Evolutionary conservation across 192 early-diverging fungal species (phyloP), one percentile per base, ranked within the genome.

Genomic region (Backusella mclennaniae): DNA sequence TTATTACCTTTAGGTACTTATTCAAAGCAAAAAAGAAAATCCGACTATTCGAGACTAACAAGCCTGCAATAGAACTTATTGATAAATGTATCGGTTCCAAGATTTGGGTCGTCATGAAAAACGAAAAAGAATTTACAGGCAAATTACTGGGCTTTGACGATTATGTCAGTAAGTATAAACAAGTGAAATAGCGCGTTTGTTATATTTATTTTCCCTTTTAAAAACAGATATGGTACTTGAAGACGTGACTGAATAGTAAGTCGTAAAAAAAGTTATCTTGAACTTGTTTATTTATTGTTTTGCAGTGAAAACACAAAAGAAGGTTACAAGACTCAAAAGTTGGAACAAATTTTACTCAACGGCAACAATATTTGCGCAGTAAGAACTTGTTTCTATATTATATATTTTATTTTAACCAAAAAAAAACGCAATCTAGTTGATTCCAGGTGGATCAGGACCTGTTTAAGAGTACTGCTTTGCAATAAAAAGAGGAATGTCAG

Each of bases 341-440:
- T 96, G 56, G 90, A 95, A 35, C 94, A 97, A 78, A 96, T 99
- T 46, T 87, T 99, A 42, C 88, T 99, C 39, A 99, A 99, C 81
- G 98, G 98, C 11, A 98, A 95, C 84, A 96, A 98, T 82, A 97
- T 99, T 67, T 96, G 95, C 85, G 96, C 98, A 93, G 92, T 98
- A 77, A 75, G 74, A 35, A 38, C 29, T 12, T 17, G 11, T 0
- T 9, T 46, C 2, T 52, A 29, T 66, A 42, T 70, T 35, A n/a
- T 74, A 17, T 69, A 8, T 17, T 44, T 12, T 5, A 44, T 44
- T 17, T 33, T 33, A 33, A 33, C 33, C 33, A 4, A 44, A 8
- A 42, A 42, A 42, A 31, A 17, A 39, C 59, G 15, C 49, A 49
- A 36, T 71, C 31, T 84, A 89, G 88, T 68, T 89, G 52, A 86